These are phyloP conservation scores for Aspergillus sojae DNA, from an alignment of 2,329 filamentous ascomycete species.

Conservation along the genomic window DNA sequence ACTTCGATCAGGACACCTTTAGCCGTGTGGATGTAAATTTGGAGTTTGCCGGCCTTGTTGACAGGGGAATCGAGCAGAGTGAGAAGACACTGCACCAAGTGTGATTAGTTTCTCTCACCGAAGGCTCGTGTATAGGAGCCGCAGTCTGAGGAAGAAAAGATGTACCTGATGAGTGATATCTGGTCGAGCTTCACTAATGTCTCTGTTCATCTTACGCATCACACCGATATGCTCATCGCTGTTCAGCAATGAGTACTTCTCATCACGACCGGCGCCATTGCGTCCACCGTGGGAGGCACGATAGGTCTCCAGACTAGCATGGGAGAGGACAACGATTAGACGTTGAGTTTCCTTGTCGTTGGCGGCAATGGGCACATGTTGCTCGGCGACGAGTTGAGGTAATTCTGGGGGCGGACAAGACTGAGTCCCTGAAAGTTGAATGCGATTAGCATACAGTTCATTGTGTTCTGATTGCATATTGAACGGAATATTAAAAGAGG, in stretches of 20 bases:
- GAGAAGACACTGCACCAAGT: constrained; percentile 74
- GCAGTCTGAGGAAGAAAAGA: constrained; percentile 19
- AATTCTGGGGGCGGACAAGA: constrained; percentile 90
- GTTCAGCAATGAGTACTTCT: constrained; percentile 97
- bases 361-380: constrained; percentile 79
- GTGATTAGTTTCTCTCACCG: neutral
- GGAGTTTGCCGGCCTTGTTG: constrained; percentile 96
- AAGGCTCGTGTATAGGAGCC: neutral
- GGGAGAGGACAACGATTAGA: constrained; percentile 92
- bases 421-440: constrained; percentile 70
- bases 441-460: constrained; percentile 31
- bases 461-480: constrained; percentile 1
- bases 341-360: constrained; percentile 89
- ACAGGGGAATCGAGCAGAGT: constrained; percentile 96
- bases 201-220: constrained; percentile 99
- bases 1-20: constrained; percentile 98
- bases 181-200: constrained; percentile 95
- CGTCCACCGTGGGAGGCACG: constrained; percentile 77
- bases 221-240: constrained; percentile 99
- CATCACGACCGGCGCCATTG: constrained; percentile 70
- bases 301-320: constrained; percentile 97
- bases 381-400: constrained; percentile 90
- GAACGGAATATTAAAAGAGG: constrained; percentile 8
- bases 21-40: constrained; percentile 98
- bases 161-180: constrained; percentile 98